Base-by-base conservation (phyloP, 2,329 filamentous ascomycete genomes). In the Chrysosporium keratinophilum region DNA sequence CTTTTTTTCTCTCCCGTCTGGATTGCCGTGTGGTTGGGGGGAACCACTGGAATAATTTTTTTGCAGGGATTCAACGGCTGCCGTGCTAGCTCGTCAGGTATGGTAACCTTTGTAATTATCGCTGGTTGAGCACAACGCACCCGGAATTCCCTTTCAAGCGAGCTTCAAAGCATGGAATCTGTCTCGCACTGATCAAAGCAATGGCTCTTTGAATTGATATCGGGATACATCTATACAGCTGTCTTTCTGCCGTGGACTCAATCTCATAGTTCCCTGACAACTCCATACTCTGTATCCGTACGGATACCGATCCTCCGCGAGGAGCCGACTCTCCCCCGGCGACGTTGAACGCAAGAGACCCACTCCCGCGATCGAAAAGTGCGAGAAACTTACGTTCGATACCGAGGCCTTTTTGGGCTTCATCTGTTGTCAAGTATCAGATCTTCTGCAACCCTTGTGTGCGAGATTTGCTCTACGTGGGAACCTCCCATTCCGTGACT, bases 21-120 rank as follows among this genome's bases (percentile, higher is more conserved):
- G 12, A 40, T 23, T 49, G 19, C 17, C 46, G 5, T 28, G 35
- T 15, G 34, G 46, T 49, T 49, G 46, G 46, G 45, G 39, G 10
- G 15, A 43, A 39, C 35, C 35, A 9, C 35, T 31, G 44, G 44
- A 46, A 46, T 15, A 46, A 46, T 39, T 35, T 48, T 48, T 48
- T 48, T 37, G 46, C 46, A 49, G 46, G 46, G 31, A 20, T 40
- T 14, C 12, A 40, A 14, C 12, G 37, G 37, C 12, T 3, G 12
- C 37, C 12, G 37, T 17, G 15, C 12, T 14, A 14, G 37, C 37
- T 40, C 37, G 37, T 40, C 37, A 40, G 37, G 37, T 40, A 40
- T 17, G 37, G 37, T 40, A 40, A 40, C 37, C 37, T 40, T 40
- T 40, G 37, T 17, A 14, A 40, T 40, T 14, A 40, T 40, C 37